Evolutionary conservation across 179 eudicot genomes (phyloP).

Genomic region (Heliamphora pulchella): DNA sequence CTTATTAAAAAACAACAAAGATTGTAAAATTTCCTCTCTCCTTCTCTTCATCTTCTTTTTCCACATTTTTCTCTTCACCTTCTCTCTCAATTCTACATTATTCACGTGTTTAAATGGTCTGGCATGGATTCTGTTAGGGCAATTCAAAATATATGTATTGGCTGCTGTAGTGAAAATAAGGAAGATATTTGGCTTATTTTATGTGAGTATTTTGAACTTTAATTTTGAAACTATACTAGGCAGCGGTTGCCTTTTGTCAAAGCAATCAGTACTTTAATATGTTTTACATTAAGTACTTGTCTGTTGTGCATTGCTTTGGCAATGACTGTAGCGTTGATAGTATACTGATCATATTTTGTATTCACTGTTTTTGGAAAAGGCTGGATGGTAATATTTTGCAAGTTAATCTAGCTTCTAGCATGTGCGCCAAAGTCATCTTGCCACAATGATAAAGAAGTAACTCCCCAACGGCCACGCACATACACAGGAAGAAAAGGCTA

Average conservation of each 20-base stretch:
- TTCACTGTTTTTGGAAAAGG: background rate
- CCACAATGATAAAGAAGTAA: background rate
- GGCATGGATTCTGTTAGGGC: constrained; percentile 1
- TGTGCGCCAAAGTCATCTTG: background rate
- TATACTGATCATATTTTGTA: background rate
- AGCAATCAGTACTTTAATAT: background rate
- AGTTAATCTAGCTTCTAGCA: background rate
- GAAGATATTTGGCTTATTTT: background rate
- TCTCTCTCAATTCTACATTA: background rate
- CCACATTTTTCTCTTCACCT: no score
- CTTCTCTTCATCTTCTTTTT: no score
- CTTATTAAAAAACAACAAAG: no score
- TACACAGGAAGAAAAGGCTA: background rate
- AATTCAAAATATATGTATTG: background rate
- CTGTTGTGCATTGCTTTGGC: background rate
- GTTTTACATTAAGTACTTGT: background rate
- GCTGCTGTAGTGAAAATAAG: background rate
- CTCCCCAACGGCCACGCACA: background rate
- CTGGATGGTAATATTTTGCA: background rate
- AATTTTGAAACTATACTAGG: background rate
- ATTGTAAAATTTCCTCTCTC: no score
- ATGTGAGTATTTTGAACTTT: background rate
- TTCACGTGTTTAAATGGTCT: background rate
- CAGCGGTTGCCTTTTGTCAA: background rate
- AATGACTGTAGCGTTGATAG: background rate